A percentile compares a stretch with the other conserved stretches of the same genome.
These are phyloP conservation scores for Aspergillus quadricinctus DNA, from an alignment of 2,329 filamentous ascomycete species.

Conservation along the genomic window DNA sequence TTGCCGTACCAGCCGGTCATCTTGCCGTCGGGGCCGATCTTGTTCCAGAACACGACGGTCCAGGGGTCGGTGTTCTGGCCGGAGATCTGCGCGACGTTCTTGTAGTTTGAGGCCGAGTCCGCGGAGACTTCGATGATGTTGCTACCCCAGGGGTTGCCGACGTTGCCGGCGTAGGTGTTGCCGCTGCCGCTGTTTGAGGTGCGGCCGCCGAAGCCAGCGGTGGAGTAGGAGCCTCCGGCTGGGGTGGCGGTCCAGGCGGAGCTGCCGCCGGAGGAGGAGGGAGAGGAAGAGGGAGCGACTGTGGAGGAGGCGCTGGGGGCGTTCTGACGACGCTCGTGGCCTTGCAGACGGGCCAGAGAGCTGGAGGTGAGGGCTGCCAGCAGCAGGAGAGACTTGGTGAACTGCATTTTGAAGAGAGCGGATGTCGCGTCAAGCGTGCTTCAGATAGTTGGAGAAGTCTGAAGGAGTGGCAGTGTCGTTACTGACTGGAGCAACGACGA, in stretches of 20 bases:
- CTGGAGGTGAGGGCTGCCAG: conserved; percentile 27
- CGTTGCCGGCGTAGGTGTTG: conserved; percentile 34
- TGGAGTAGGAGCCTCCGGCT: conserved; percentile 21
- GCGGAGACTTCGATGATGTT: conserved; percentile 36
- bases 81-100: conserved; percentile 34
- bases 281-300: conserved; percentile 2
- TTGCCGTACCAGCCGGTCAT: conserved; percentile 35
- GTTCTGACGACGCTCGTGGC: conserved; percentile 22
- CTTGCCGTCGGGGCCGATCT: conserved; percentile 30
- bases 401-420: conserved; percentile 21
- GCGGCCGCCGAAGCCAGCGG: conserved; percentile 29
- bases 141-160: conserved; percentile 37
- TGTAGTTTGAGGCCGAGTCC: conserved; percentile 27
- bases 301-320: conserved; percentile 17
- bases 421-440: not conserved
- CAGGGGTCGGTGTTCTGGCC: conserved; percentile 31
- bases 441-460: not conserved
- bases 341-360: conserved; percentile 23
- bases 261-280: conserved; percentile 1
- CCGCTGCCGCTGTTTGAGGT: conserved; percentile 21
- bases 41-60: conserved; percentile 40
- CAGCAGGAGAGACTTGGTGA: conserved; percentile 28
- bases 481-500: not conserved
- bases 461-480: not conserved
- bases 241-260: conserved; percentile 19